Conservation (phyloP, 2,329 filamentous ascomycete species). For the Neopestalotiopsis sp. region DNA sequence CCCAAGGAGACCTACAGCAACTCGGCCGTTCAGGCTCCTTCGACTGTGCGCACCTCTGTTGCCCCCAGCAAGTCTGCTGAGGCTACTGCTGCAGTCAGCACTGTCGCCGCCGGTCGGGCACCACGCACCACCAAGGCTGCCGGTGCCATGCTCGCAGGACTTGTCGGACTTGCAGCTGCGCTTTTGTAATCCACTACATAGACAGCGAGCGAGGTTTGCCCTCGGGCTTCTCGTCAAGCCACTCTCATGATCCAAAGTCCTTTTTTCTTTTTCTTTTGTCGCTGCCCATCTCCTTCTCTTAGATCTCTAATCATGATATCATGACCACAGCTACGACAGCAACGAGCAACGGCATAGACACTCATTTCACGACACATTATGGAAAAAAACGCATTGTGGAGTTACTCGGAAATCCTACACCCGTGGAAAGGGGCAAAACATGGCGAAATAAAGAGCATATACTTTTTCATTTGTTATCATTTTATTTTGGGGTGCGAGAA, state of each 20-base stretch:
- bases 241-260: neutral
- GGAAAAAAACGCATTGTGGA: conserved; percentile 11
- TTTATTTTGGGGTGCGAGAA: neutral
- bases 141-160: conserved; percentile 31
- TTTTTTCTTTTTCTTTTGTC: conserved; percentile 10
- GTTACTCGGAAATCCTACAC: neutral
- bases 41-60: conserved; percentile 22
- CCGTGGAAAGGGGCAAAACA: neutral
- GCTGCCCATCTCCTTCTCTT: too few species aligned
- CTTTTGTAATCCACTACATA: conserved; percentile 25
- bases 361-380: conserved; percentile 1
- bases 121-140: conserved; percentile 27
- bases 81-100: conserved; percentile 11
- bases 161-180: conserved; percentile 31
- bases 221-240: neutral
- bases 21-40: conserved; percentile 32
- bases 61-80: conserved; percentile 13
- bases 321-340: conserved; percentile 17
- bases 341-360: conserved; percentile 13
- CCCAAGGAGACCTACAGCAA: conserved; percentile 35
- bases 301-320: conserved; percentile 11
- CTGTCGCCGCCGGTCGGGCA: conserved; percentile 23
- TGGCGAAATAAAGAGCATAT: neutral
- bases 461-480: neutral
- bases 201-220: neutral